Evolutionary conservation across 352 stramenopile species (phyloP).

Genomic region (Phytophthora europaea): DNA sequence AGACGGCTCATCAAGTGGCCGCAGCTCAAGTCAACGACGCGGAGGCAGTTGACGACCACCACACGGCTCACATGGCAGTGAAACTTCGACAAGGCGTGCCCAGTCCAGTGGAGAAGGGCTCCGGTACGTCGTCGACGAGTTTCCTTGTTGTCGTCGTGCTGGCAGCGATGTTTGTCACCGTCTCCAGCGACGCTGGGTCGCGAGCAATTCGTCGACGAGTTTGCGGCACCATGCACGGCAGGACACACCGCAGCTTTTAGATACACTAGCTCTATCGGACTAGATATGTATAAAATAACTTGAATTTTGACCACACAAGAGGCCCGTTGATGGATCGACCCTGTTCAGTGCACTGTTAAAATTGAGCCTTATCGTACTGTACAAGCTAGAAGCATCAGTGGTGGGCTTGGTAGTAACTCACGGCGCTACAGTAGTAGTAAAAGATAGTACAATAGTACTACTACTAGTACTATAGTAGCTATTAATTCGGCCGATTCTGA

Average conservation of each 20-base stretch:
- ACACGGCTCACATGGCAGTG: constrained; percentile 21
- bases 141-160: constrained; percentile 53
- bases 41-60: not conserved
- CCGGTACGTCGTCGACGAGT: constrained; percentile 39
- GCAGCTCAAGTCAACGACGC: constrained; percentile 15
- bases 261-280: not conserved
- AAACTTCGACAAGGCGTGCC: constrained; percentile 56
- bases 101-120: constrained; percentile 19
- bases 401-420: too few relatives aligned
- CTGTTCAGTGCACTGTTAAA: too few relatives aligned
- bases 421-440: too few relatives aligned
- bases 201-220: constrained; percentile 41
- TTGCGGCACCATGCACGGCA: constrained; percentile 25
- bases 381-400: too few relatives aligned
- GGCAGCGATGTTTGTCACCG: constrained; percentile 51
- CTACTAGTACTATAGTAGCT: too few relatives aligned
- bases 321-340: too few relatives aligned
- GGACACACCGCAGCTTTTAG: constrained; percentile 20
- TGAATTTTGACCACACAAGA: not conserved
- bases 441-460: too few relatives aligned
- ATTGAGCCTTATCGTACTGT: too few relatives aligned
- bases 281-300: not conserved
- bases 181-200: constrained; percentile 73
- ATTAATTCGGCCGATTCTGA: too few relatives aligned
- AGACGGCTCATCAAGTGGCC: not conserved